Conservation (phyloP, 768 basidiomycete species). For the Trametes coccinea region DNA sequence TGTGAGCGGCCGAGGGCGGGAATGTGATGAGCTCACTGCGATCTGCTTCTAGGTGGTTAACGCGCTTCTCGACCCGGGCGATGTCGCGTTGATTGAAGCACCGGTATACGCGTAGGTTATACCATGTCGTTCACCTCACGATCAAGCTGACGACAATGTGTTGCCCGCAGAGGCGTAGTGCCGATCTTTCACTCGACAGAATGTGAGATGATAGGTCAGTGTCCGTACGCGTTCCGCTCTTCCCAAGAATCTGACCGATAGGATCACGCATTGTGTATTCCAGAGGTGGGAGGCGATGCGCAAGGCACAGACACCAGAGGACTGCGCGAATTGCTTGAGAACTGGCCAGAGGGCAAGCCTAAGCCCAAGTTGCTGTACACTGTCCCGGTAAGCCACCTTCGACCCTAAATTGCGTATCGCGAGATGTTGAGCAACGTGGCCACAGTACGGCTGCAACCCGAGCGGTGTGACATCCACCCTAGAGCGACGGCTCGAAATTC, state of each 20-base stretch:
- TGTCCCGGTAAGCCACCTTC: conserved; percentile 52
- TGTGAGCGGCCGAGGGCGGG: background rate
- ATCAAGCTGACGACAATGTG: conserved; percentile 12
- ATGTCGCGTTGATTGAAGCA: conserved; percentile 78
- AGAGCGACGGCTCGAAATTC: conserved; percentile 68
- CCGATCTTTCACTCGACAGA: conserved; percentile 59
- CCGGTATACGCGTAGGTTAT: conserved; percentile 67
- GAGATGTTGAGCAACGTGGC: background rate
- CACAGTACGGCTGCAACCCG: conserved; percentile 82
- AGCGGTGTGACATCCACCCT: conserved; percentile 76
- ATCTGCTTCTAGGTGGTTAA: conserved; percentile 55
- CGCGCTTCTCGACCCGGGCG: conserved; percentile 75
- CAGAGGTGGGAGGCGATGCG: conserved; percentile 79
- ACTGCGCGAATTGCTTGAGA: conserved; percentile 64
- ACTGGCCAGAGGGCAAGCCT: conserved; percentile 71
- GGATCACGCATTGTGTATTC: background rate
- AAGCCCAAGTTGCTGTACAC: conserved; percentile 83
- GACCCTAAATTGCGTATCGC: background rate
- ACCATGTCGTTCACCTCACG: background rate
- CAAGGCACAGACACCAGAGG: conserved; percentile 63
- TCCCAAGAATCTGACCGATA: background rate
- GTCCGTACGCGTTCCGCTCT: background rate
- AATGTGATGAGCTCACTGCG: background rate
- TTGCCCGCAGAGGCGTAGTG: conserved; percentile 55
- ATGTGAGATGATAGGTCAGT: conserved; percentile 60